phyloP scores from a whole-genome alignment of 306 rosid species.

The Oemleria cerasiformis region DNA sequence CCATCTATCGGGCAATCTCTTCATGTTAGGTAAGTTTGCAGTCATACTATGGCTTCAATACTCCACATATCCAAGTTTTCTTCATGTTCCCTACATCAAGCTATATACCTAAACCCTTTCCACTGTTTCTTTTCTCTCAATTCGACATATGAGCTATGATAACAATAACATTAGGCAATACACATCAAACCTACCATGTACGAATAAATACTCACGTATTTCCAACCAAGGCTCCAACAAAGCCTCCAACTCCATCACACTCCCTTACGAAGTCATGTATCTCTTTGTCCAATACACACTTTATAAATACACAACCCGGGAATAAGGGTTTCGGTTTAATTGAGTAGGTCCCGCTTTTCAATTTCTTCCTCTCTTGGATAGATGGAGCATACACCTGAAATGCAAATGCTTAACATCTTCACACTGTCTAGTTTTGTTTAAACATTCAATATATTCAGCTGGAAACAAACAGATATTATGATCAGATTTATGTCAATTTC shows the following conservation, averaged over 20 bases:
- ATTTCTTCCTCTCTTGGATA: slow-evolving; percentile 54
- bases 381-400: slow-evolving; percentile 75
- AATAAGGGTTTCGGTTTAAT: slow-evolving; percentile 62
- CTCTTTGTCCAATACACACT: slow-evolving; percentile 75
- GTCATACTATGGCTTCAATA: slow-evolving; percentile 1
- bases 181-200: neutral
- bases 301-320: slow-evolving; percentile 72
- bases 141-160: neutral
- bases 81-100: neutral
- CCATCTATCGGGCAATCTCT: neutral
- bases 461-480: neutral
- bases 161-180: neutral
- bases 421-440: neutral
- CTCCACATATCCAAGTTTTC: neutral
- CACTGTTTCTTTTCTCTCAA: neutral
- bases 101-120: neutral
- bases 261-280: slow-evolving; percentile 79
- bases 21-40: neutral
- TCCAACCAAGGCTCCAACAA: slow-evolving; percentile 77
- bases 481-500: neutral
- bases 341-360: slow-evolving; percentile 67
- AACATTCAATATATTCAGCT: neutral
- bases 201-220: slow-evolving; percentile 59
- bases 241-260: slow-evolving; percentile 78
- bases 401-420: neutral